These are phyloP conservation scores for Colletotrichum sp. DNA, from an alignment of 2,329 filamentous ascomycete genomes.

Conservation along the genomic window DNA sequence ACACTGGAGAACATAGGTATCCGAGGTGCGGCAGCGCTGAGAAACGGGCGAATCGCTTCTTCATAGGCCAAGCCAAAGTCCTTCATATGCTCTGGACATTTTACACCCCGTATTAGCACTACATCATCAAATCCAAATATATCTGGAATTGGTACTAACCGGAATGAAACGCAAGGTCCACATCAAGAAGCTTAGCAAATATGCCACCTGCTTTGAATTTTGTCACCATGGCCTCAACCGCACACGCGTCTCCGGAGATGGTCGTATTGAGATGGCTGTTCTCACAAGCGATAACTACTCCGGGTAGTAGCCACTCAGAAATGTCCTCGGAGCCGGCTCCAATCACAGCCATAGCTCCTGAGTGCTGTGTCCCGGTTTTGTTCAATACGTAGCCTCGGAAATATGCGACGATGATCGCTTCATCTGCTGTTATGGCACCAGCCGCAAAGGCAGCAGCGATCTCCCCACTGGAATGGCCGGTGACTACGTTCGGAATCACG, in stretches of 20 bases:
- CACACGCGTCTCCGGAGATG: conserved; percentile 26
- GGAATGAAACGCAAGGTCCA: conserved; percentile 48
- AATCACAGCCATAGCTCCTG: conserved; percentile 41
- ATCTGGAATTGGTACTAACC: background rate
- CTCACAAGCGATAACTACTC: conserved; percentile 32
- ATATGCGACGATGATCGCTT: conserved; percentile 40
- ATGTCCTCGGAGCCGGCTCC: conserved; percentile 36
- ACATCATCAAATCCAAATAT: background rate
- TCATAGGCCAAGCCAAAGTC: background rate
- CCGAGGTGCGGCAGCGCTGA: background rate
- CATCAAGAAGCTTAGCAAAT: conserved; percentile 35
- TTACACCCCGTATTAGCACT: conserved; percentile 34
- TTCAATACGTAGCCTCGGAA: conserved; percentile 35
- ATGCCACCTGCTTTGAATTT: conserved; percentile 31
- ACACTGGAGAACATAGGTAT: conserved; percentile 28
- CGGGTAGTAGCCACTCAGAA: conserved; percentile 25
- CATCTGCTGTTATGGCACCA: conserved; percentile 35
- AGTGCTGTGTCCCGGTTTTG: background rate
- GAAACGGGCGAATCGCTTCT: background rate
- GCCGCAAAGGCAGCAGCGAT: conserved; percentile 49
- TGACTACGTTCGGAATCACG: conserved; percentile 35
- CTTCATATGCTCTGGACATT: conserved; percentile 20
- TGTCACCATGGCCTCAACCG: conserved; percentile 27
- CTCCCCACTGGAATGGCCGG: conserved; percentile 50
- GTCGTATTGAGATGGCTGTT: conserved; percentile 34